Percentiles rank a stretch among this genome's conserved stretches.
phyloP scores from a whole-genome alignment of 805 yeast genomes.

The Maudiozyma bulderi region DNA sequence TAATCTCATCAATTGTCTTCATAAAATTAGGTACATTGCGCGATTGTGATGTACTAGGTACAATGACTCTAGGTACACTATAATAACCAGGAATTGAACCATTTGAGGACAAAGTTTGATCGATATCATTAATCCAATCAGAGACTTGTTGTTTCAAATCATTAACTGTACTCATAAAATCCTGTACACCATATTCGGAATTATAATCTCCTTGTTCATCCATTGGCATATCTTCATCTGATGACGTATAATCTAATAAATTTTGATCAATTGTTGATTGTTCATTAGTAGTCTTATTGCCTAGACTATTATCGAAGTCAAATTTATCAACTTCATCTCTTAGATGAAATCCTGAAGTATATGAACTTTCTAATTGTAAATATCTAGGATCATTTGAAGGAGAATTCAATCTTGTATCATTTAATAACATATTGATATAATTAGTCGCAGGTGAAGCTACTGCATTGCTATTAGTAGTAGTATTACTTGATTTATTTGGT shows the following conservation, averaged over 20 bases:
- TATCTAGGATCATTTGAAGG: constrained; percentile 1
- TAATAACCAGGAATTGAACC: no score
- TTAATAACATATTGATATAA: constrained; percentile 1
- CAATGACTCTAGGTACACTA: no score
- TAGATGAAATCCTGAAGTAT: constrained; percentile 16
- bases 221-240: no score
- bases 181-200: background rate
- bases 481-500: background rate
- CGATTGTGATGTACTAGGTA: no score
- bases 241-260: no score
- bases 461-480: background rate
- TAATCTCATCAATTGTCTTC: background rate
- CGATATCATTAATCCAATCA: background rate
- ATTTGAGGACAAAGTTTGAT: background rate
- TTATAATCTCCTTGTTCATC: background rate
- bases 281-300: background rate
- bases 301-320: constrained; percentile 15
- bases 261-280: no score
- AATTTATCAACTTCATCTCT: constrained; percentile 23
- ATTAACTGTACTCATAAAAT: background rate
- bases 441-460: background rate
- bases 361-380: constrained; percentile 3
- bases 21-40: background rate
- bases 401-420: background rate
- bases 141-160: background rate